Base-by-base conservation (phyloP, 306 rosid genomes). In the Acacia acuminata region DNA sequence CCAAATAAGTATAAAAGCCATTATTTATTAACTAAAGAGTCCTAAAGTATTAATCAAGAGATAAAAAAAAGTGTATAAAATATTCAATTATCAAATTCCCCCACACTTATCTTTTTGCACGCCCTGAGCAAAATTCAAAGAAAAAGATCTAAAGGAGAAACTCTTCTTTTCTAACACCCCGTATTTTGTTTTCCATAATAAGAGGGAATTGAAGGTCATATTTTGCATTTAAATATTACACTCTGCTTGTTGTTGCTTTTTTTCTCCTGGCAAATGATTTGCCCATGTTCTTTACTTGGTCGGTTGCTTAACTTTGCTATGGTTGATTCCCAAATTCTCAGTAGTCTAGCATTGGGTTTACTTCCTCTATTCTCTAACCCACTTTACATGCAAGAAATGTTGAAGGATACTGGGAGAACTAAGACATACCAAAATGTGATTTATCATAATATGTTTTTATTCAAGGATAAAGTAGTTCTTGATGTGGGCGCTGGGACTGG, bases 381-480 rank as follows among this genome's bases (percentile, higher is more conserved):
- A 78, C 66, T 80, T 79, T 42, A 7, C 51, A 14, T 89, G 85
- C 88, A 96, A 98, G 99, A 96, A 87, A 96, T 96, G 99, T 86
- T 96, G 93, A 96, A 96, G 90, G 99, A 96, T 85, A 75, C 90
- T 14, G 94, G 94, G 79, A 91, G 99, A 83, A 96, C 99, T 8
- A 96, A 89, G 89, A 94, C 99, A 5, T 96, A 96, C 83, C 98
- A 94, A 79, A 96, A 89, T 86, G 99, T 96, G 64, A 94, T 96
- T 85, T 96, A 96, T 87, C 99, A 94, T 85, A 96, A 96, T 79
- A 89, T 81, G 82, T 96, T 96, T 82, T 88, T 96, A 36, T 84
- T 94, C 51, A 92, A 91, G 89, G 63, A 96, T 83, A 96, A 96
- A 82, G 84, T 96, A n/a, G 98, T 96, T 81, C 99, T 96, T 76